Percentiles rank a stretch among this genome's conserved stretches.
Evolutionary conservation across 2,329 filamentous ascomycete genomes (phyloP).

Genomic region (Ophiocordyceps camponoti-saundersi): DNA sequence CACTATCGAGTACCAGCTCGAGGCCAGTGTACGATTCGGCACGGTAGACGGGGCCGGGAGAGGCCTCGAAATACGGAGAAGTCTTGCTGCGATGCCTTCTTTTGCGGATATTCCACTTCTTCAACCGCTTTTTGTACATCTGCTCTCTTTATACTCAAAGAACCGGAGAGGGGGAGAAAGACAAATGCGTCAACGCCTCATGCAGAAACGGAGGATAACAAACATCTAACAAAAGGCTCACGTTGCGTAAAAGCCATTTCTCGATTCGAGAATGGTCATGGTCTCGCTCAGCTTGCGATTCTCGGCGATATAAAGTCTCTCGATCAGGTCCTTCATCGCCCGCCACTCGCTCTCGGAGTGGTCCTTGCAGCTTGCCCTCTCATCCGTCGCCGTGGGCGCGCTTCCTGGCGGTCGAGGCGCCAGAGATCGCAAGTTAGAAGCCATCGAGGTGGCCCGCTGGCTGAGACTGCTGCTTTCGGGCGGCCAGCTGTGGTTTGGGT

Average conservation of each 20-base stretch:
- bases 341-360: slow-evolving; percentile 19
- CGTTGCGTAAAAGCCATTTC: slow-evolving; percentile 19
- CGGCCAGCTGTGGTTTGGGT: neutral
- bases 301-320: slow-evolving; percentile 16
- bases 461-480: neutral
- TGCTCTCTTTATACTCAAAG: slow-evolving; percentile 12
- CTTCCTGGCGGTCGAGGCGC: slow-evolving; percentile 16
- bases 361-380: slow-evolving; percentile 14
- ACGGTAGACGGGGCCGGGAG: slow-evolving; percentile 6
- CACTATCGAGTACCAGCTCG: slow-evolving; percentile 16
- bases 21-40: slow-evolving; percentile 11
- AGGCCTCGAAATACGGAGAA: neutral
- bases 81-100: slow-evolving; percentile 15
- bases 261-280: slow-evolving; percentile 16
- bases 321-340: slow-evolving; percentile 13
- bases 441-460: neutral
- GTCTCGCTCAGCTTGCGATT: slow-evolving; percentile 18
- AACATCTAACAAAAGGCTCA: slow-evolving; percentile 7
- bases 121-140: slow-evolving; percentile 22
- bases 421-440: slow-evolving; percentile 12
- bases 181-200: neutral
- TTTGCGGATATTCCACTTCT: slow-evolving; percentile 21
- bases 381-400: slow-evolving; percentile 5
- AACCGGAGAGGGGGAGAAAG: neutral
- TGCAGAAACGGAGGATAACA: neutral